Percentiles rank a stretch among this genome's conserved stretches.
Evolutionary conservation across 2,329 filamentous ascomycete genomes (phyloP).

Genomic region (Xylariales sp.): DNA sequence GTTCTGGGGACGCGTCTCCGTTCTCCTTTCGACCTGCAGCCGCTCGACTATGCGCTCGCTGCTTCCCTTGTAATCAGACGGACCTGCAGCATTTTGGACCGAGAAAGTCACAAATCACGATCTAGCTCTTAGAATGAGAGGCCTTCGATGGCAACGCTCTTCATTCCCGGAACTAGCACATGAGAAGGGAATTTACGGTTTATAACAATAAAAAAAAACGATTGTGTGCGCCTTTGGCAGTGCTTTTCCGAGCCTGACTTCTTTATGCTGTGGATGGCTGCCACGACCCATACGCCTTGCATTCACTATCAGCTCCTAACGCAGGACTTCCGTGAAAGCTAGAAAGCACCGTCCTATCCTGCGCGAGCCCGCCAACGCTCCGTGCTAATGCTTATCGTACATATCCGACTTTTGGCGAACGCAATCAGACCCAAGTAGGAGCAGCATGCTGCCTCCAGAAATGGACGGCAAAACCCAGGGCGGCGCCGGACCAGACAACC

Average conservation of each 20-base stretch:
- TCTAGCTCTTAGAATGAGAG: conserved; percentile 6
- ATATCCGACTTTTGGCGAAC: conserved; percentile 23
- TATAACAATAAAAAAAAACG: no score
- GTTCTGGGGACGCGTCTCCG: background rate
- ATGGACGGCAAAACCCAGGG: conserved; percentile 40
- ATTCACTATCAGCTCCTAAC: no score
- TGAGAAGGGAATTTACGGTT: conserved; percentile 1
- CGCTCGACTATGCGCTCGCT: background rate
- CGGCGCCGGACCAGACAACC: conserved; percentile 28
- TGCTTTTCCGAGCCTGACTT: no score
- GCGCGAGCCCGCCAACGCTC: conserved; percentile 14
- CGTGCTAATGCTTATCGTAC: conserved; percentile 20
- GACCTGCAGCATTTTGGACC: background rate
- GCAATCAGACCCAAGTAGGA: conserved; percentile 40
- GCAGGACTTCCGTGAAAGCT: no score
- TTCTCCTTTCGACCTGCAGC: conserved; percentile 1
- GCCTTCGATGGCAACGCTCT: conserved; percentile 3
- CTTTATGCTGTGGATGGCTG: conserved; percentile 19
- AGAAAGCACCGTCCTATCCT: no score
- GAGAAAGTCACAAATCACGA: background rate
- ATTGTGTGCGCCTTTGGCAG: no score
- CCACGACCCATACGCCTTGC: conserved; percentile 10
- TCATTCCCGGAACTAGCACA: conserved; percentile 3
- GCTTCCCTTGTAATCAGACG: background rate
- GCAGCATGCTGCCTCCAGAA: conserved; percentile 35